phyloP scores from a whole-genome alignment of 2,329 filamentous ascomycete species.

The Botrytis sinoallii region DNA sequence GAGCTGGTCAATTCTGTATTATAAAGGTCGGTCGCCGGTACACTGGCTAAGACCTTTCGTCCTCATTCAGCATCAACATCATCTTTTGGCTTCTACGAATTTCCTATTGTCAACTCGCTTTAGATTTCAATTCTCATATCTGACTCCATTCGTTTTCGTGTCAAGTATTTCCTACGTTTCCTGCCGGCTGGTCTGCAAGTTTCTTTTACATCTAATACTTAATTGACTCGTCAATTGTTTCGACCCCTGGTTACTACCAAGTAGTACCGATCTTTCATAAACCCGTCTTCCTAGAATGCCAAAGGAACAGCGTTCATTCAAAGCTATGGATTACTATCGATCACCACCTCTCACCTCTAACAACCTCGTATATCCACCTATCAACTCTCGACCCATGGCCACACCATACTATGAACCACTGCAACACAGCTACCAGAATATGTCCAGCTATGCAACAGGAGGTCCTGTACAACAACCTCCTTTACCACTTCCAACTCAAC shows the following conservation, averaged over 20 bases:
- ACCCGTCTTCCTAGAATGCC: slow-evolving; percentile 13
- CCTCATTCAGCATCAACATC: slow-evolving; percentile 15
- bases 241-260: background rate
- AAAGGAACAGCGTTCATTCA: slow-evolving; percentile 9
- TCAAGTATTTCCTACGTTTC: slow-evolving; percentile 15
- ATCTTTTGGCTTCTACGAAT: background rate
- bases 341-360: slow-evolving; percentile 18
- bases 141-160: slow-evolving; percentile 14
- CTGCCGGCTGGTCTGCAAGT: slow-evolving; percentile 16
- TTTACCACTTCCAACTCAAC: slow-evolving; percentile 19
- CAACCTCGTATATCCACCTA: slow-evolving; percentile 11
- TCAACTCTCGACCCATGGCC: slow-evolving; percentile 1
- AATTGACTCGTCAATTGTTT: slow-evolving; percentile 15
- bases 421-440: slow-evolving; percentile 17
- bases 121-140: slow-evolving; percentile 17
- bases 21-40: slow-evolving; percentile 19
- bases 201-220: slow-evolving; percentile 5
- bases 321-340: slow-evolving; percentile 20
- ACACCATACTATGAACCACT: slow-evolving; percentile 19
- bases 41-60: slow-evolving; percentile 21
- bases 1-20: slow-evolving; percentile 19
- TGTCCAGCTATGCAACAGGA: slow-evolving; percentile 20
- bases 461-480: slow-evolving; percentile 24
- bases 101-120: slow-evolving; percentile 16
- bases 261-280: background rate